Evolutionary conservation across 106 monocot species (phyloP), one percentile per base, ranked within the genome.

Genomic region (Posidonia australis): DNA sequence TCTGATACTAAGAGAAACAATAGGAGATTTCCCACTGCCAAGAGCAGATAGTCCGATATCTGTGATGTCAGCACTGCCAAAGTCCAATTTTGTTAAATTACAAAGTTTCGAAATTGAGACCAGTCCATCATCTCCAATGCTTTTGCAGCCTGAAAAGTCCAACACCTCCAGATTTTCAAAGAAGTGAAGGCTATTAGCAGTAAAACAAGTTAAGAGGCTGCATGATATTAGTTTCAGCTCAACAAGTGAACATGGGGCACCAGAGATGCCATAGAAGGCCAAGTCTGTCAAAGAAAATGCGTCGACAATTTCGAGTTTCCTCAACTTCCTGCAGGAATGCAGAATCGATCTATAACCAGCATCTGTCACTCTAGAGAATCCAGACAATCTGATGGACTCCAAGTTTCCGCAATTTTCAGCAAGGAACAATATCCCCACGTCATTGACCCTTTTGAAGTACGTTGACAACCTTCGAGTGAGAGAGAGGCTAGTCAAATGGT

Each of bases 291-390:
- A 65, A 57, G 63, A 77, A 46, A 43, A 46, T 23, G 75, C 79
- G 74, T 82, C 79, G 19, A 76, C 68, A 47, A 94, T 68, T 67
- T 94, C 86, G 72, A 89, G 65, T 36, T 57, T 77, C 54, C 72
- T 83, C 74, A 89, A 66, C 12, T 72, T 79, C 41, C 58, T 81
- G 72, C 81, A 86, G 23, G 86, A 86, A 52, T 86, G 81, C 26
- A 93, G 69, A 74, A 93, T 48, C n/a, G 78, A 79, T 26, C 56
- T 73, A 54, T 78, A 93, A 13, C 89, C 89, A 25, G 89, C 89
- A 93, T 93, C 93, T 10, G 86, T 93, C 61, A 93, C 86, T 71
- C 63, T 89, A 16, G 86, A 81, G 66, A 93, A 93, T n/a, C 93
- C 82, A 61, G 71, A 79, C 55, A 89, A 72, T 74, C 81, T 83